Percentiles rank a stretch among this genome's conserved stretches.
phyloP scores from a whole-genome alignment of 768 basidiomycete genomes.

The Clavulina sp. region DNA sequence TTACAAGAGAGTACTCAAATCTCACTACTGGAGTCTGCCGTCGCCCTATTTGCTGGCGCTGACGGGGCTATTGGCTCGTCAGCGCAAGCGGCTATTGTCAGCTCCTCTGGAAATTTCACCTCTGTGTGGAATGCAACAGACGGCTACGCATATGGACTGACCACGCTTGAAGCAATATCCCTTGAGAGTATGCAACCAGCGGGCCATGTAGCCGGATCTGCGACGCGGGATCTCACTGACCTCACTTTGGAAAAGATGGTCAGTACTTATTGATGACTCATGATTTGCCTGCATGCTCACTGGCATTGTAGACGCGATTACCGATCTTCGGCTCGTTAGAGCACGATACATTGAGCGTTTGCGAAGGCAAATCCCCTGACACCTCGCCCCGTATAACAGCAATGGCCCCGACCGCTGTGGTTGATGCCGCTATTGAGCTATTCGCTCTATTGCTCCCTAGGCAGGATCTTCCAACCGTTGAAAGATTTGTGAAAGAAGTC shows the following conservation, averaged over 20 bases:
- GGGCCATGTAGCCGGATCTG: not conserved
- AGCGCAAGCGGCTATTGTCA: constrained; percentile 82
- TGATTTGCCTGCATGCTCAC: not conserved
- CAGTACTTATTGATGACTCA: not conserved
- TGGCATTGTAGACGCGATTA: constrained; percentile 37
- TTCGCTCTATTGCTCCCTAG: constrained; percentile 64
- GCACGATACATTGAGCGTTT: constrained; percentile 65
- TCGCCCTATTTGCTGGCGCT: constrained; percentile 68
- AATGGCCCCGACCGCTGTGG: constrained; percentile 62
- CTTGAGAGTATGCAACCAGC: not conserved
- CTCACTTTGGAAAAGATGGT: not conserved
- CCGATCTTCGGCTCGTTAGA: constrained; percentile 74
- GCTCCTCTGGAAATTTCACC: constrained; percentile 66
- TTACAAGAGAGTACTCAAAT: constrained; percentile 73
- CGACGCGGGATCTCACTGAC: too few relatives aligned
- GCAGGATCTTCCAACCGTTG: constrained; percentile 47
- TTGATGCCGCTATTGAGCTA: constrained; percentile 77
- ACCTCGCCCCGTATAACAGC: constrained; percentile 38
- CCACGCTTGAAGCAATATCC: constrained; percentile 31
- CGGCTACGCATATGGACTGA: constrained; percentile 85
- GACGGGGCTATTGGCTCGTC: constrained; percentile 70
- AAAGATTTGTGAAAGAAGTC: constrained; percentile 38
- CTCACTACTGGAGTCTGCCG: constrained; percentile 60
- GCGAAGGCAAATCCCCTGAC: constrained; percentile 16
- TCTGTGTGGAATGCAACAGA: constrained; percentile 76